Evolutionary conservation across 2,329 filamentous ascomycete species (phyloP), one percentile per base, ranked within the genome.

Genomic region (Tolypocladium pustulatum): DNA sequence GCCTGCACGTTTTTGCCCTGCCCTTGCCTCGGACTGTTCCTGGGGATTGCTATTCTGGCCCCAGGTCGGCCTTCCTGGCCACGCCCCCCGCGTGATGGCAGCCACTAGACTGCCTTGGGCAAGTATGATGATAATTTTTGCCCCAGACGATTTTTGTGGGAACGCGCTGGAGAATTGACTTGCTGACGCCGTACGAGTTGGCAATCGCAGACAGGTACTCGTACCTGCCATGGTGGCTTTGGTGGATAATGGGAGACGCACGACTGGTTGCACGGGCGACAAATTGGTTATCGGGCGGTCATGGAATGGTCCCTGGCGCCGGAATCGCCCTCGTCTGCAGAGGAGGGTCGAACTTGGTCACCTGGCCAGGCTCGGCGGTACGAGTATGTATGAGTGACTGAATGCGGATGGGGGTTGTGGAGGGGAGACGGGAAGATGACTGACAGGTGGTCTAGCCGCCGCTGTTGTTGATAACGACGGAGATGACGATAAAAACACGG

Each of bases 401-500:
- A 49, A 30, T 30, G 46, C 46, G 46, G 46, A 49, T 25, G 43
- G 46, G 25, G 5, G 41, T 15, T 13, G 41, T 22, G 22, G 9
- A 25, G 41, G 22, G n/a, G 38, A n/a, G 6, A n/a, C 6, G 2
- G 38, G 4, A 2, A 40, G 38, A 40, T 40, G 15, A 20, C 1
- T 20, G 12, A 30, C 46, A 30, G 46, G 46, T 49, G 46, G 15
- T 51, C 15, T 27, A 51, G 43, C 52, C 22, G 34, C 13, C 36
- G 30, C 13, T 5, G 36, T 25, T 38, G n/a, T 22, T 57, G 55
- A 57, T 57, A 51, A 49, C 34, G 49, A 41, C 36, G 57, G 55
- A 17, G 43, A 51, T 54, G 61, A 40, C 57, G 60, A 58, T 56
- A 56, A 58, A 56, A 54, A 25, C 49, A 58, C 54, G 60, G 58